phyloP scores from a whole-genome alignment of 108 stramenopile species.

The Pelagomonas calceolata region DNA sequence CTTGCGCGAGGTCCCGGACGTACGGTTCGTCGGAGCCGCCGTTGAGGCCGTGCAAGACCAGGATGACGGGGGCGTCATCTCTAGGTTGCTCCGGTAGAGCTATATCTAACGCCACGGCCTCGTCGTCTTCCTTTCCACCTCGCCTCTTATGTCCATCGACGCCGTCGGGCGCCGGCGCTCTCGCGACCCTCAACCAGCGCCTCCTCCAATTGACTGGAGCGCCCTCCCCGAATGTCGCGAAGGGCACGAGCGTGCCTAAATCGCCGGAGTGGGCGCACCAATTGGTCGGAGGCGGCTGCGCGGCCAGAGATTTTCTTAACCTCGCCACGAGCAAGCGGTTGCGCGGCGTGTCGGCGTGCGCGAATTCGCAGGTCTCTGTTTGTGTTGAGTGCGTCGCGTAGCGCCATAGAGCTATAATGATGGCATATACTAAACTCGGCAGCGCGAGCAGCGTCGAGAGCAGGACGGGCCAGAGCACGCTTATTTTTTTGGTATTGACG shows the following conservation, averaged over 20 bases:
- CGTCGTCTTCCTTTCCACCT: constrained; percentile 28
- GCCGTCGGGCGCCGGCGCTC: not conserved
- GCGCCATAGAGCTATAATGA: no score
- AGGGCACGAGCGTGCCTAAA: not conserved
- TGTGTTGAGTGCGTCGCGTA: no score
- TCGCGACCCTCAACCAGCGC: not conserved
- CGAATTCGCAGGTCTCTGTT: no score
- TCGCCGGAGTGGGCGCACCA: not conserved
- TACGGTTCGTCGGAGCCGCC: constrained; percentile 72
- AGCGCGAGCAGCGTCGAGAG: no score
- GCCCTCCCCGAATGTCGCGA: not conserved
- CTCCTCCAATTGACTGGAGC: not conserved
- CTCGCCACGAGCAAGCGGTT: no score
- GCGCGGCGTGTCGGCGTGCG: no score
- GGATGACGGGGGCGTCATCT: constrained; percentile 52
- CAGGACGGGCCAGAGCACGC: no score
- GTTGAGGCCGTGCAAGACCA: constrained; percentile 78
- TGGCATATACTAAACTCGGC: no score
- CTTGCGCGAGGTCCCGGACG: constrained; percentile 58
- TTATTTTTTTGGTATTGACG: no score
- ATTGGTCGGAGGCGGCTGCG: not conserved
- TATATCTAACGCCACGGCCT: constrained; percentile 64
- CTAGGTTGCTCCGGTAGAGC: constrained; percentile 56
- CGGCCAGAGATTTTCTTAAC: no score
- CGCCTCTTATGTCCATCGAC: not conserved